phyloP scores from a whole-genome alignment of 352 stramenopile species.

The Bremia lactucae region DNA sequence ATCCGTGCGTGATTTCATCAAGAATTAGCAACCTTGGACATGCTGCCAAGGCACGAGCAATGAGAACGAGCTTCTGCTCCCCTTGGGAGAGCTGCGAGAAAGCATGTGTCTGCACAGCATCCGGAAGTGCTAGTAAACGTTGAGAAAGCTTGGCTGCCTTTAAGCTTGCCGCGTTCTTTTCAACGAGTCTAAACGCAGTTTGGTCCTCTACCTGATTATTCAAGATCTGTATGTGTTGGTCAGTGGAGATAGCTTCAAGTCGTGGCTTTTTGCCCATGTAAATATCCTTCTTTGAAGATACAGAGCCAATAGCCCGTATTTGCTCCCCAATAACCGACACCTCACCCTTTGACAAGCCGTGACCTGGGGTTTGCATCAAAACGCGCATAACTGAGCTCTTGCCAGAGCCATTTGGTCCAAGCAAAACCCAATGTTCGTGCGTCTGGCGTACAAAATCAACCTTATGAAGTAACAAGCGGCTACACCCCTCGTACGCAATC shows the following conservation, averaged over 20 bases:
- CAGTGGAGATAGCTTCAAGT: constrained; percentile 82
- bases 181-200: constrained; percentile 29
- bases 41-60: constrained; percentile 68
- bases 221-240: constrained; percentile 79
- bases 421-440: constrained; percentile 53
- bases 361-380: constrained; percentile 44
- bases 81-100: constrained; percentile 84
- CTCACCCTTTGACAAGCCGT: constrained; percentile 35
- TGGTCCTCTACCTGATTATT: constrained; percentile 17
- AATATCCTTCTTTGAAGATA: neutral
- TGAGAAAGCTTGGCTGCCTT: constrained; percentile 25
- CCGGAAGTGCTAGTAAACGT: constrained; percentile 26
- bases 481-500: constrained; percentile 42
- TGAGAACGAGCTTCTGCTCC: constrained; percentile 87
- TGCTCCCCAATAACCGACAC: constrained; percentile 26
- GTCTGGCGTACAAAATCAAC: constrained; percentile 41
- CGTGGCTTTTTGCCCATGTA: neutral
- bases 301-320: constrained; percentile 1
- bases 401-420: constrained; percentile 62
- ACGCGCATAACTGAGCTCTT: constrained; percentile 74
- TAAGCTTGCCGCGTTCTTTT: constrained; percentile 27
- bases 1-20: constrained; percentile 87
- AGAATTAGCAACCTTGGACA: constrained; percentile 78
- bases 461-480: constrained; percentile 37
- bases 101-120: constrained; percentile 21